Base-by-base conservation (phyloP, 2,329 filamentous ascomycete genomes). In the Nigrospora oryzae region DNA sequence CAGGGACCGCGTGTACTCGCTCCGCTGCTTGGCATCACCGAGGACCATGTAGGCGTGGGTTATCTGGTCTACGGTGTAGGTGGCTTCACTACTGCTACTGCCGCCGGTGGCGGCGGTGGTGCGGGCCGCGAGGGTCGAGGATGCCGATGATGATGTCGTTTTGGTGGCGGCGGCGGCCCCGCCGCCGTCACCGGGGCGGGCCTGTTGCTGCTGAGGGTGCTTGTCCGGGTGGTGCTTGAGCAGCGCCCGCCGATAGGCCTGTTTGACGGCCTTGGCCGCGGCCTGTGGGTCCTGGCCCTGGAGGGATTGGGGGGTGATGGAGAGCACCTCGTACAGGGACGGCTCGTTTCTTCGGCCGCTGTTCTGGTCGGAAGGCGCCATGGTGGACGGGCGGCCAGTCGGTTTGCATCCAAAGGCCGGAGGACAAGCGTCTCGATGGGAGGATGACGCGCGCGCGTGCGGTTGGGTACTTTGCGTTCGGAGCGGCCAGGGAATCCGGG, bases 221-320 rank as follows among this genome's bases (percentile, higher is more conserved):
- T 83, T 83, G 65, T 84, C 80, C 3, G 82, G 82, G 62, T 86
- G 82, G 65, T 84, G 73, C 51, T 69, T 73, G 14, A 86, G 73
- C 32, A 86, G 72, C 17, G 81, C 79, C 44, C 76, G 73, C 59
- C 73, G 79, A 63, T 85, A 86, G 48, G 81, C 80, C 47, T 71
- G 71, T 57, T 81, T 83, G 48, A 84, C 51, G 30, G 50, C 47
- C 42, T 58, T 66, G 42, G 76, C 64, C 40, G 69, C 64, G 50
- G 66, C 56, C 36, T 69, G 59, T 54, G 71, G 66, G 48, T 63
- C 53, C 43, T 67, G 58, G 46, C 66, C 60, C 53, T 70, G 62
- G 47, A 77, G 65, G 44, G 76, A 60, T 46, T 67, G 54, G 15
- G 68, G 67, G 12, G 74, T 73, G 48, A 84, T 65, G 47, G 69